Evolutionary conservation across 345 rosid genomes (phyloP).

Genomic region (Citrus medica): DNA sequence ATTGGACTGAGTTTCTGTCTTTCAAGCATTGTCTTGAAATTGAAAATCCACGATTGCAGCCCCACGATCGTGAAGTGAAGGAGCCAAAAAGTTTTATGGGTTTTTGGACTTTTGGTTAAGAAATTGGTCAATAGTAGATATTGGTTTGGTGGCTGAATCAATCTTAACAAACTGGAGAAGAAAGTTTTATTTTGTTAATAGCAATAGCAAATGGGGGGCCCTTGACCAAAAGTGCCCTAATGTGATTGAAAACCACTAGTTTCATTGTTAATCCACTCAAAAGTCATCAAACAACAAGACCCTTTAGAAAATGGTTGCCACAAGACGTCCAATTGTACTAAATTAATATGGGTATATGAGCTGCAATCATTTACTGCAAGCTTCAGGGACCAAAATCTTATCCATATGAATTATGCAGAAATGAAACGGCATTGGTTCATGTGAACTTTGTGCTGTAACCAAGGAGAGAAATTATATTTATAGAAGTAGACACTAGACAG

Average conservation of each 20-base stretch:
- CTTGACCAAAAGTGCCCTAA: not conserved
- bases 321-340: not conserved
- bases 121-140: not conserved
- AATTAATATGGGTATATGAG: not conserved
- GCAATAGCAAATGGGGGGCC: not conserved
- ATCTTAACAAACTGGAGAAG: not conserved
- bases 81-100: slow-evolving; percentile 1
- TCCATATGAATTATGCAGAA: not conserved
- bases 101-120: not conserved
- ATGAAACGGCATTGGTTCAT: not conserved
- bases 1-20: not conserved
- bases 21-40: not conserved
- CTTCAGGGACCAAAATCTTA: not conserved
- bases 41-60: slow-evolving; percentile 7
- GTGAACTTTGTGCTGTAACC: not conserved
- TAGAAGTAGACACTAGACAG: not conserved
- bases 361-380: not conserved
- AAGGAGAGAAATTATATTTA: not conserved
- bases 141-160: not conserved
- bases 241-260: not conserved
- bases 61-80: not conserved
- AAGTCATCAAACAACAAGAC: not conserved
- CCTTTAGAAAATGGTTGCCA: not conserved
- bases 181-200: not conserved
- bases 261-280: not conserved